phyloP scores from a whole-genome alignment of 2,329 filamentous ascomycete species.

The Chaetomium sp. region DNA sequence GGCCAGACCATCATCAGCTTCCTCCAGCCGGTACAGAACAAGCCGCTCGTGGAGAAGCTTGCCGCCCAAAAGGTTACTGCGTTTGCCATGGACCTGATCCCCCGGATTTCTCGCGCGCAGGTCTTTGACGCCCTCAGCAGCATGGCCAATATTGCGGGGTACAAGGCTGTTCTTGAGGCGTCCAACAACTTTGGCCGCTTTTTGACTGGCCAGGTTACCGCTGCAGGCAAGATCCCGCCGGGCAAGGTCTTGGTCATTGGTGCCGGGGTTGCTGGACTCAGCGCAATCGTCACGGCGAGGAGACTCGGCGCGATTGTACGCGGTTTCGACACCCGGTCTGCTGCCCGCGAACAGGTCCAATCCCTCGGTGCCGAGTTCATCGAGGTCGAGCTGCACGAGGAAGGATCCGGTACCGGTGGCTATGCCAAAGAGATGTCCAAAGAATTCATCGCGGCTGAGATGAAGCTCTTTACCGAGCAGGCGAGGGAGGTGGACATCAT shows the following conservation, averaged over 20 bases:
- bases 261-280: constrained; percentile 84
- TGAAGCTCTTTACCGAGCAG: constrained; percentile 89
- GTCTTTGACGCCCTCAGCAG: constrained; percentile 86
- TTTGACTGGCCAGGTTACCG: constrained; percentile 85
- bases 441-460: constrained; percentile 89
- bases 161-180: constrained; percentile 87
- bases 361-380: constrained; percentile 88
- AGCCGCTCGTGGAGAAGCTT: constrained; percentile 71
- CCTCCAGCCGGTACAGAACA: constrained; percentile 80
- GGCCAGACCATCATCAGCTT: constrained; percentile 80
- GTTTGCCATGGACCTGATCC: constrained; percentile 93
- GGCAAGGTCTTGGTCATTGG: constrained; percentile 90
- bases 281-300: constrained; percentile 83
- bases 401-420: constrained; percentile 79
- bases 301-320: constrained; percentile 87
- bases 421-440: constrained; percentile 96
- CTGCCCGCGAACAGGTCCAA: constrained; percentile 84
- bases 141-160: constrained; percentile 93
- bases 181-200: constrained; percentile 89
- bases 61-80: constrained; percentile 70
- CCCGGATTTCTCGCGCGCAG: constrained; percentile 84
- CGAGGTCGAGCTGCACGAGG: constrained; percentile 82
- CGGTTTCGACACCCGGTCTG: constrained; percentile 88
- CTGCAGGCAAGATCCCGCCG: constrained; percentile 85
- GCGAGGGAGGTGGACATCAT: constrained; percentile 88